Conservation (phyloP, 805 yeast species). For the Metschnikowia noctiluminum region DNA sequence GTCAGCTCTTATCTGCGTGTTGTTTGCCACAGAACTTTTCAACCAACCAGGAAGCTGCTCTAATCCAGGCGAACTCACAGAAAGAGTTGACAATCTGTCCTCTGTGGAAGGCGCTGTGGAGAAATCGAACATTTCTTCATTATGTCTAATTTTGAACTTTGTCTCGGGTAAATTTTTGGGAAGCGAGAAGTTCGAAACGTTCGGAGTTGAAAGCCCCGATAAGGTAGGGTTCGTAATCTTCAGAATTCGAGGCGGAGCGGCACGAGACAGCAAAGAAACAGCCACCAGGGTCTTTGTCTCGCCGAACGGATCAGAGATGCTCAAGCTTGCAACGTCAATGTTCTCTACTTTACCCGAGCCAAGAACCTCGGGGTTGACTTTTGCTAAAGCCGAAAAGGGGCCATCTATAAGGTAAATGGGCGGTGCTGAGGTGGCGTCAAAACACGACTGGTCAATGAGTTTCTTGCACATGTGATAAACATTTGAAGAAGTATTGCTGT, state of each 20-base stretch:
- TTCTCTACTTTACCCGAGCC: conserved; percentile 19
- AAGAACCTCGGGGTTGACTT: conserved; percentile 17
- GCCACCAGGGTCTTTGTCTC: conserved; percentile 3
- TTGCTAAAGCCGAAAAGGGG: conserved; percentile 39
- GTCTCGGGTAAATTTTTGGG: conserved; percentile 38
- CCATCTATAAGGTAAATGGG: conserved; percentile 41
- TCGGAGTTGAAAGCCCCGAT: conserved; percentile 26
- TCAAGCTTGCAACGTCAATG: conserved; percentile 8
- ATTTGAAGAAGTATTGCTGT: conserved; percentile 33
- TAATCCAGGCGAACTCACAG: conserved; percentile 8
- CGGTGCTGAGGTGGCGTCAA: conserved; percentile 22
- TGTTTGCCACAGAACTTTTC: conserved; percentile 6
- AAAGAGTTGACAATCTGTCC: conserved; percentile 3
- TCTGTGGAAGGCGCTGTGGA: conserved; percentile 8
- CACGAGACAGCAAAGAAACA: neutral
- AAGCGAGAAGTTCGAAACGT: conserved; percentile 50
- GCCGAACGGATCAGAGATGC: conserved; percentile 2
- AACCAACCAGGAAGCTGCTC: conserved; percentile 18
- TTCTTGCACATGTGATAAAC: conserved; percentile 48
- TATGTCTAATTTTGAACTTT: conserved; percentile 43
- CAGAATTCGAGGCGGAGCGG: neutral
- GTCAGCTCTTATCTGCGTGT: conserved; percentile 25
- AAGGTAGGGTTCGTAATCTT: neutral
- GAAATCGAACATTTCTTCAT: conserved; percentile 45
- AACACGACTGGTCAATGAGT: conserved; percentile 35